Conservation (phyloP, 2,329 filamentous ascomycete species). For the Chalaropsis ovoidea region DNA sequence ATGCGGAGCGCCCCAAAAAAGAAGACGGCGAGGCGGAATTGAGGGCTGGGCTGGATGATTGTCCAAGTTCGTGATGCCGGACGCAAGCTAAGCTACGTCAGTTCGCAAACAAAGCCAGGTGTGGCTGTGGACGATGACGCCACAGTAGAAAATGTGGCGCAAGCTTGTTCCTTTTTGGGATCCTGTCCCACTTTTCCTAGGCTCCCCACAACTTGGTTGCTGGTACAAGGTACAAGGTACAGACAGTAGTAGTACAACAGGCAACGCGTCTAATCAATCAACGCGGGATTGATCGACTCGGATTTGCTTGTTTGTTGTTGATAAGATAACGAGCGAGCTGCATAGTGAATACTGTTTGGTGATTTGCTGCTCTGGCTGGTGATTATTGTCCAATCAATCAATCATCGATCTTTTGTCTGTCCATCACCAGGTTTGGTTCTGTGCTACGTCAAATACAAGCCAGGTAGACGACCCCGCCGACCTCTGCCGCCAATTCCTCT, state of each 20-base stretch:
- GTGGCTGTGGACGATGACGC: background rate
- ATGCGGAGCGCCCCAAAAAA: constrained; percentile 26
- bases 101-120: background rate
- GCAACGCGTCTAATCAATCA: background rate
- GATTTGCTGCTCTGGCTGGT: no score
- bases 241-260: no score
- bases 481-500: background rate
- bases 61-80: background rate
- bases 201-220: background rate
- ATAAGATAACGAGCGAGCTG: background rate
- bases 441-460: no score
- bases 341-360: background rate
- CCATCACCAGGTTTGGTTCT: no score
- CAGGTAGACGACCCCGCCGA: no score
- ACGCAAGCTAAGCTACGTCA: background rate
- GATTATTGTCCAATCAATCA: no score
- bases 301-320: background rate
- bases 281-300: background rate
- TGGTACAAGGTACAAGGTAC: no score
- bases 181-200: no score
- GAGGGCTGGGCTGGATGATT: background rate
- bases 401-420: no score
- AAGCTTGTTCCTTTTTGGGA: background rate
- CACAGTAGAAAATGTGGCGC: background rate
- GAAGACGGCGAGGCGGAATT: background rate